Evolutionary conservation across 176 grass and related monocot genomes (phyloP).

Genomic region (Aegilops bicornis): DNA sequence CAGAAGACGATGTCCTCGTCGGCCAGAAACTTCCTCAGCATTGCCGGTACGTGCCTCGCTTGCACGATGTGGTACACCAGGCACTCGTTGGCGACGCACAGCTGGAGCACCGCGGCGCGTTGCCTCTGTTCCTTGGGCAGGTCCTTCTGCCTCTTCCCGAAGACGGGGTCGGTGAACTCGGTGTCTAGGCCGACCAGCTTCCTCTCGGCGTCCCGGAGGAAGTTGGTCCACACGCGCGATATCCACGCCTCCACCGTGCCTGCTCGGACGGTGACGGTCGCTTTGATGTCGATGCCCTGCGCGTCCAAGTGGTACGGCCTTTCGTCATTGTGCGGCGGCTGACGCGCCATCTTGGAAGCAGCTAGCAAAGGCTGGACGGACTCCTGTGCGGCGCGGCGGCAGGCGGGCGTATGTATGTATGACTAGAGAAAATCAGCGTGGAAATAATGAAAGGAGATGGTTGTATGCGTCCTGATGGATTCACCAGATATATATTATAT

Average conservation of each 20-base stretch:
- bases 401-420: no score
- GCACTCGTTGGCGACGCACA: background rate
- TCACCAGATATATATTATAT: no score
- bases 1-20: background rate
- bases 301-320: background rate
- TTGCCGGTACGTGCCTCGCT: background rate
- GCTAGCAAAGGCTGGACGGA: no score
- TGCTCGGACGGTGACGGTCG: background rate
- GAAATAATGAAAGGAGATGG: no score
- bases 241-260: background rate
- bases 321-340: no score
- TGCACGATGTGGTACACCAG: background rate
- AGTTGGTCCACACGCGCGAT: background rate
- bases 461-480: no score
- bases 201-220: background rate
- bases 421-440: no score
- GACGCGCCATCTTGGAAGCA: no score
- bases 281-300: background rate
- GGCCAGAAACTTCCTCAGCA: background rate
- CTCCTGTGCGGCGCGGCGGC: no score
- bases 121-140: background rate
- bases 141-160: background rate
- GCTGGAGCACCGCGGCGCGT: background rate
- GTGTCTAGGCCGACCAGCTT: background rate
- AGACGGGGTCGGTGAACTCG: background rate